Percentiles rank a stretch among this genome's conserved stretches.
These are phyloP conservation scores for Pyracantha coccinea DNA, from an alignment of 331 rosid genomes.

Conservation along the genomic window DNA sequence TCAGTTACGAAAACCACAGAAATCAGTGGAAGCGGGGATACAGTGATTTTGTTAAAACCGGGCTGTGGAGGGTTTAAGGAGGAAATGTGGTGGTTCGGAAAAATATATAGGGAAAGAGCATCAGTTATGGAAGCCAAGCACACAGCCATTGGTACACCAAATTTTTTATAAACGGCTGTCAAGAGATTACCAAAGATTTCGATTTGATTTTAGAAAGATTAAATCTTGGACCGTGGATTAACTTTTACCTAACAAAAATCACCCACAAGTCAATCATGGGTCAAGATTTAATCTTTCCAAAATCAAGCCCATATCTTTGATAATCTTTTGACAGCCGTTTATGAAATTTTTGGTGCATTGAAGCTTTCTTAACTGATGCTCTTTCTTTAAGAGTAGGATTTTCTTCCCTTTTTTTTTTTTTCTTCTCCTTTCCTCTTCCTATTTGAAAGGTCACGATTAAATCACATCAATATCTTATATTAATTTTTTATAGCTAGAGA, in stretches of 20 bases:
- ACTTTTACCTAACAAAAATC: neutral
- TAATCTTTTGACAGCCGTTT: constrained; percentile 33
- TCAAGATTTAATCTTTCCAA: constrained; percentile 44
- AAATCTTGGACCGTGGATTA: constrained; percentile 25
- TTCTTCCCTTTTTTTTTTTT: neutral
- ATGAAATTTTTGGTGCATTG: neutral
- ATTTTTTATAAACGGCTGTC: constrained; percentile 31
- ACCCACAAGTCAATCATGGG: neutral
- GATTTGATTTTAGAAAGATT: constrained; percentile 48
- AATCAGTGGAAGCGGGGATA: neutral
- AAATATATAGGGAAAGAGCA: neutral
- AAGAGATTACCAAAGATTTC: constrained; percentile 20
- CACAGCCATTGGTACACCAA: neutral
- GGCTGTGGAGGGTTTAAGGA: neutral
- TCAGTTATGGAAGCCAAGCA: neutral
- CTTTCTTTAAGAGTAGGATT: too few relatives aligned
- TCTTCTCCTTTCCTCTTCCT: too few relatives aligned
- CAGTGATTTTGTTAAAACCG: neutral
- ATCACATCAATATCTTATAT: too few relatives aligned
- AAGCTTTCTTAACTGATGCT: constrained; percentile 4
- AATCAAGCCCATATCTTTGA: constrained; percentile 48
- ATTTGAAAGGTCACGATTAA: too few relatives aligned
- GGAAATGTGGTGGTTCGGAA: neutral
- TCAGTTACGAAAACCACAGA: constrained; percentile 30
- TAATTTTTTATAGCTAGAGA: too few relatives aligned